Base-by-base conservation (phyloP, 305 asterid species). In the Rubia peregrina region DNA sequence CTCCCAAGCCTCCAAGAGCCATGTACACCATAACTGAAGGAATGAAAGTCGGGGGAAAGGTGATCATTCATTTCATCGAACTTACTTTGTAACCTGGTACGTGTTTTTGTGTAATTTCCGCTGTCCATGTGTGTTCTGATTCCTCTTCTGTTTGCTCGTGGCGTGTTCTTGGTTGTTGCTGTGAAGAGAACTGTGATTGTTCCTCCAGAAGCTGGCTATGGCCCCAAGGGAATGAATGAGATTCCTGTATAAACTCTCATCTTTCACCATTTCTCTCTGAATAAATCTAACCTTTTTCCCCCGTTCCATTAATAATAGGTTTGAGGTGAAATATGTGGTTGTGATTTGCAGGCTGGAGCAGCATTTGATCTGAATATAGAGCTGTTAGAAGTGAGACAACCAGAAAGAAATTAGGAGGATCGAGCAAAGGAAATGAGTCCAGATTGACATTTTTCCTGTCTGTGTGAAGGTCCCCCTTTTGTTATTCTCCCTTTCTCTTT, bases 11-110 rank as follows among this genome's bases (percentile, higher is more conserved):
- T 80, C 98, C 98, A 2, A 90, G 81, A 72, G 97, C 91, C 72
- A 78, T 93, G 95, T 93, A 93, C 75, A 69, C 83, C 1, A 73
- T 90, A 63, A 88, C 94, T 11, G 95, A 93, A 86, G 98, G 98
- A 49, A 93, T 93, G 97, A 93, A 75, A 87, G 96, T 90, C 68
- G 98, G 98, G 64, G 98, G 98, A 61, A 90, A 93, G 98, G 98
- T 90, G 77, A 36, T 26, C 69, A 36, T 53, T 53, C 21, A 1
- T 59, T 9, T 62, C 59, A 19, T 5, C 61, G 11, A 16, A 10
- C 9, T 49, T 56, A 11, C 2, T 49, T n/a, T 14, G 16, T n/a
- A 7, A 53, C 59, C 59, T 53, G 6, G 57, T 51, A 51, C 57
- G 12, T 51, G 67, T 9, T 16, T 65, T 12, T 8, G 59, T 44